These are phyloP conservation scores for Microbotryomycetes sp. DNA, from an alignment of 1,284 basidiomycete genomes.

Conservation along the genomic window DNA sequence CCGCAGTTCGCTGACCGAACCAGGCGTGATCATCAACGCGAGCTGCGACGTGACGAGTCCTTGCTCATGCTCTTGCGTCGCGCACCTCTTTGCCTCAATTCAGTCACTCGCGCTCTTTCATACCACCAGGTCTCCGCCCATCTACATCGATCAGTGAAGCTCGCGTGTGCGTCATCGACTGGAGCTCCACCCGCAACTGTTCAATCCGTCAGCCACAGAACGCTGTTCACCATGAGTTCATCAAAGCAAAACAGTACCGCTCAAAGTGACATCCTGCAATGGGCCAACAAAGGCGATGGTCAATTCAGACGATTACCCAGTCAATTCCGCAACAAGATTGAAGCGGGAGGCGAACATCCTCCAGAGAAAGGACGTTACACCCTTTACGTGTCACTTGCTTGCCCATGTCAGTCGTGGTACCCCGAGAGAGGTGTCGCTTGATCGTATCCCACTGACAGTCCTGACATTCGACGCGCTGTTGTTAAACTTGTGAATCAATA, in stretches of 20 bases:
- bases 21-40: no score
- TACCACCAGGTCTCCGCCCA: no score
- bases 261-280: neutral
- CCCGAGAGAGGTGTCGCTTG: constrained; percentile 9
- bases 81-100: no score
- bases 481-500: constrained; percentile 34
- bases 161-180: no score
- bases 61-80: no score
- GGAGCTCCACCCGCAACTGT: no score
- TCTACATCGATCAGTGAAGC: no score
- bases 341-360: constrained; percentile 57
- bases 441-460: constrained; percentile 5
- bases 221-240: no score
- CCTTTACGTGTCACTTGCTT: constrained; percentile 77
- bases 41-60: no score
- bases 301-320: neutral
- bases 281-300: neutral
- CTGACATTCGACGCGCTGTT: constrained; percentile 18
- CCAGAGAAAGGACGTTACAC: constrained; percentile 85
- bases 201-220: no score
- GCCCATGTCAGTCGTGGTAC: constrained; percentile 41
- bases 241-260: neutral
- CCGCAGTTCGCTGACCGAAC: no score
- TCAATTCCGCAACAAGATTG: constrained; percentile 49
- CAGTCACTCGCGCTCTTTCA: no score